These are phyloP conservation scores for Neonectria hederae DNA, from an alignment of 2,329 filamentous ascomycete species.

Conservation along the genomic window DNA sequence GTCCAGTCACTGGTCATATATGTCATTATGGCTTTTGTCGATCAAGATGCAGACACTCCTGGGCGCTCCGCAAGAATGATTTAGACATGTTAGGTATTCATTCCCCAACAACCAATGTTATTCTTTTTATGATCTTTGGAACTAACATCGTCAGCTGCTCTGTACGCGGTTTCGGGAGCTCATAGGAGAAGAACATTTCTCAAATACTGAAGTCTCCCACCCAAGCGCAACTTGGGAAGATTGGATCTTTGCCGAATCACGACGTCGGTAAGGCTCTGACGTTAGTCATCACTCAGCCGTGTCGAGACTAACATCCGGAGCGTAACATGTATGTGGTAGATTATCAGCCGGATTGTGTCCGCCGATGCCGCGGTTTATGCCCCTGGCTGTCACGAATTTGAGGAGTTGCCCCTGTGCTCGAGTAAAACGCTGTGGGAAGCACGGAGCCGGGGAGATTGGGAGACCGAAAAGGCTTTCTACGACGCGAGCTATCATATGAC, in stretches of 20 bases:
- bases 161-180: constrained; percentile 23
- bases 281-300: fast-evolving
- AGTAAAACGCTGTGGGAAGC: constrained; percentile 41
- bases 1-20: constrained; percentile 43
- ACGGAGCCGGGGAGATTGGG: constrained; percentile 38
- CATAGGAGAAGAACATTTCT: constrained; percentile 12
- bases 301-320: constrained; percentile 15
- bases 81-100: constrained; percentile 31
- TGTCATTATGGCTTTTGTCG: constrained; percentile 44
- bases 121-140: not conserved
- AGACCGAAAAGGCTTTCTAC: constrained; percentile 34
- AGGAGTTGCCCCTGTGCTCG: constrained; percentile 28
- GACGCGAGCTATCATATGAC: constrained; percentile 19
- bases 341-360: constrained; percentile 35
- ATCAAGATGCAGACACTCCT: constrained; percentile 21
- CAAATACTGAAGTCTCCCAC: constrained; percentile 24
- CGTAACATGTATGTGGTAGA: constrained; percentile 39
- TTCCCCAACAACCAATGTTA: not conserved
- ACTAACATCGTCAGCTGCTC: constrained; percentile 16
- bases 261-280: constrained; percentile 32
- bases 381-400: constrained; percentile 5
- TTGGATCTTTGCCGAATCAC: constrained; percentile 46
- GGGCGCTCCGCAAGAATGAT: constrained; percentile 21
- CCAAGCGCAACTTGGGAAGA: constrained; percentile 41
- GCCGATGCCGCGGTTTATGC: constrained; percentile 26